Base-by-base conservation (phyloP, 2,329 filamentous ascomycete species). In the Camillea tinctor region DNA sequence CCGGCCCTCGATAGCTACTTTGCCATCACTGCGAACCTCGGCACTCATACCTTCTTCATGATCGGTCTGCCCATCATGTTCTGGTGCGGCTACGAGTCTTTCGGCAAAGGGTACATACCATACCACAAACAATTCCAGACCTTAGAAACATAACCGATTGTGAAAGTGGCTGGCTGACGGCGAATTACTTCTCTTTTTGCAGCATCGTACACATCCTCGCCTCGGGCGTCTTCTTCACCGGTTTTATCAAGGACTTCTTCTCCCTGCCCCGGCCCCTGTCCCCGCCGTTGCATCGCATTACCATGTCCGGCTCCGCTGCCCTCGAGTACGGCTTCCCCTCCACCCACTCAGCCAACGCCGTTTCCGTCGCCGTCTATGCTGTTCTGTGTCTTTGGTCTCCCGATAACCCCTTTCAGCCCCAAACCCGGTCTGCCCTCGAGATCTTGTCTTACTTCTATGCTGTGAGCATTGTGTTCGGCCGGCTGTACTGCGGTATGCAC, bases 31-130 rank as follows among this genome's bases (percentile, higher is more conserved):
- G 95, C 95, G 64, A 99, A 98, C 75, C 85, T 98, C 58, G 92
- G 95, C 66, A 99, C 95, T 0, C 95, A 99, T 77, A 99, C 95
- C 0, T 98, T 97, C 80, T 99, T 97, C 81, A 98, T 98, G 93
- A 84, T 97, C 67, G 90, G 92, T 60, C 80, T 99, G 71, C 95
- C 95, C 5, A 92, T 98, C 66, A 84, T 97, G 68, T 98, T 98
- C 80, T 99, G 95, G 95, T 97, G 92, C 71, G 94, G 94, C 57
- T 91, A 93, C 76, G 88, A 90, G 50, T 88, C 84, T 64, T 85
- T 96, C 66, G 95, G 92, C 58, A 90, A 95, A 80, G 93, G 89
- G 92, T 96, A 87, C 26, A 30, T 30, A 30, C n/a, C n/a, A n/a
- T n/a, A n/a, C n/a, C n/a, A n/a, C 26, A 7, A 7, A 30, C 69